Evolutionary conservation across 306 rosid genomes (phyloP).

Genomic region (Pterocarpus macrocarpus): DNA sequence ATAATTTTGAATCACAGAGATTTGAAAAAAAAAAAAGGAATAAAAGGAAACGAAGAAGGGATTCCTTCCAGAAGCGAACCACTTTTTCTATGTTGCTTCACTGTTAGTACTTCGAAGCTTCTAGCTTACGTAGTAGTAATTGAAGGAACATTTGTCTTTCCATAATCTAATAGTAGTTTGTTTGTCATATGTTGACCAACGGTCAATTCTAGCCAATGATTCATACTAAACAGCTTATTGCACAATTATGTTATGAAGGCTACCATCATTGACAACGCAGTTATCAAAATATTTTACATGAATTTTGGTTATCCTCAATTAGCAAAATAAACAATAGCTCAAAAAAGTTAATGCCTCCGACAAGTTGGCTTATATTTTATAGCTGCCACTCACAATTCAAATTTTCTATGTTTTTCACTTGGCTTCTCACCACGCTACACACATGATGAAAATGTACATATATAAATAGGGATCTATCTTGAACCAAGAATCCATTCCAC

Average conservation of each 20-base stretch:
- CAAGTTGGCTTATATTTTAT: constrained; percentile 37
- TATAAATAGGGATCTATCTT: constrained; percentile 13
- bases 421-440: constrained; percentile 34
- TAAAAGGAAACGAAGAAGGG: too few relatives aligned
- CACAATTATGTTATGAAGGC: constrained; percentile 5
- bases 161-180: too few relatives aligned
- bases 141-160: too few relatives aligned
- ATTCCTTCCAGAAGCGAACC: too few relatives aligned
- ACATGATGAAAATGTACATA: constrained; percentile 36
- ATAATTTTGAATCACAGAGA: too few relatives aligned
- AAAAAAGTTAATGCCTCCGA: background rate
- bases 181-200: background rate
- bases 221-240: background rate
- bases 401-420: constrained; percentile 38
- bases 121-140: too few relatives aligned
- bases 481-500: background rate
- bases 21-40: too few relatives aligned
- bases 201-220: constrained; percentile 15
- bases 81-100: too few relatives aligned
- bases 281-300: constrained; percentile 20
- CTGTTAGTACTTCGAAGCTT: too few relatives aligned
- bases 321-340: background rate
- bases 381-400: background rate
- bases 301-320: constrained; percentile 7
- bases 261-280: constrained; percentile 12